Conservation (phyloP, 306 rosid species). For the Medicago lupulina region DNA sequence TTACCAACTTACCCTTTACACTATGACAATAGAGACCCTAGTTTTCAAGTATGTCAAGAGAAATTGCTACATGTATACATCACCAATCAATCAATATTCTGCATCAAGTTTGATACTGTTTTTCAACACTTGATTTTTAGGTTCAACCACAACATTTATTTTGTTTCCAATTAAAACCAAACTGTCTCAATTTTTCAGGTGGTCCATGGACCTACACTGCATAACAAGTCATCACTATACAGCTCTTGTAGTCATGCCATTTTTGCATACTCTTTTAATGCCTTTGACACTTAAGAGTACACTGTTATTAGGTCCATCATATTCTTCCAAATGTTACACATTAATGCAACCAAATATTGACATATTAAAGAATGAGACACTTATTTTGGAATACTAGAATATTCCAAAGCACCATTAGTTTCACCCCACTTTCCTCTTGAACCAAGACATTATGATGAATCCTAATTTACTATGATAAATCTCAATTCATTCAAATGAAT, state of each 20-base stretch:
- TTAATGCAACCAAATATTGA: neutral
- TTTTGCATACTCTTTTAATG: neutral
- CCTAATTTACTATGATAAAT: too few relatives aligned
- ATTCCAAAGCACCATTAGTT: too few relatives aligned
- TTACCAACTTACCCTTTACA: neutral
- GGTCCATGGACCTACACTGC: neutral
- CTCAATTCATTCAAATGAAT: too few relatives aligned
- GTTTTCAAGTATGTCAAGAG: neutral
- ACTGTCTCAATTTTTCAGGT: neutral
- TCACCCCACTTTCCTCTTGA: too few relatives aligned
- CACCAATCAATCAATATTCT: neutral
- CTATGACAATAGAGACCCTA: neutral
- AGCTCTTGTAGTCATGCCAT: neutral
- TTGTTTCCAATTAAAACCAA: neutral
- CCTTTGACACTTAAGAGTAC: neutral
- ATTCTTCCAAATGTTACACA: conserved; percentile 14
- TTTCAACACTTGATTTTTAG: neutral
- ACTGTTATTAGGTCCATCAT: neutral
- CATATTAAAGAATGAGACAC: conserved; percentile 12
- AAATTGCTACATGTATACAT: neutral
- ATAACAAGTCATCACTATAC: neutral
- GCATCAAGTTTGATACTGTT: neutral
- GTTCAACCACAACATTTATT: conserved; percentile 4
- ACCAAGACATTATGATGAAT: too few relatives aligned
- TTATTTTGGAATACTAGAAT: neutral